phyloP scores from a whole-genome alignment of 2,329 filamentous ascomycete species.

The Penicillium polonicum region DNA sequence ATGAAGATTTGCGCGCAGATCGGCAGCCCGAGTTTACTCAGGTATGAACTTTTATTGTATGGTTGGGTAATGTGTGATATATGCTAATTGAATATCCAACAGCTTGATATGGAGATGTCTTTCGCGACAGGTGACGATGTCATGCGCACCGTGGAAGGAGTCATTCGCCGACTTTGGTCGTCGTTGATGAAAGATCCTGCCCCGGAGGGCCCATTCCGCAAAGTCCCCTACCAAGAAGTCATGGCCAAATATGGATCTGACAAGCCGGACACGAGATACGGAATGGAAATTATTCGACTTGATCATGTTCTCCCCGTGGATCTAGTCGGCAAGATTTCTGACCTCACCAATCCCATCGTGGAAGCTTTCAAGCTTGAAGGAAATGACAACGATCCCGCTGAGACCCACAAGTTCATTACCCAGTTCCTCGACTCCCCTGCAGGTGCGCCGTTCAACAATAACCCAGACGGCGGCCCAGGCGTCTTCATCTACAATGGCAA shows the following conservation, averaged over 20 bases:
- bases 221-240: constrained; percentile 69
- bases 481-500: constrained; percentile 72
- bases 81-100: constrained; percentile 1
- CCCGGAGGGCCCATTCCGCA: constrained; percentile 51
- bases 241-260: constrained; percentile 84
- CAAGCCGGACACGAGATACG: constrained; percentile 84
- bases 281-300: constrained; percentile 65
- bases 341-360: constrained; percentile 65
- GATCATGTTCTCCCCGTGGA: constrained; percentile 61
- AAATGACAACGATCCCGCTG: constrained; percentile 49
- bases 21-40: constrained; percentile 96
- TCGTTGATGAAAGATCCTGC: constrained; percentile 48
- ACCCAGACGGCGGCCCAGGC: constrained; percentile 74
- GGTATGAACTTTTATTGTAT: constrained; percentile 44
- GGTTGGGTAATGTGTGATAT: neutral
- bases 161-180: constrained; percentile 58
- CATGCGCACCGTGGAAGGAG: constrained; percentile 55
- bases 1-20: constrained; percentile 89
- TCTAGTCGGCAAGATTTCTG: constrained; percentile 73
- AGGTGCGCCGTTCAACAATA: constrained; percentile 60
- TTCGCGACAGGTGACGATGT: constrained; percentile 74
- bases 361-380: constrained; percentile 68
- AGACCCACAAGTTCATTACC: constrained; percentile 62
- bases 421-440: constrained; percentile 69
- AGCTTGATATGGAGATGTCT: constrained; percentile 92